A percentile compares a stretch with the other conserved stretches of the same genome.
phyloP scores from a whole-genome alignment of 2,329 filamentous ascomycete genomes.

The Pseudogymnoascus sp. region DNA sequence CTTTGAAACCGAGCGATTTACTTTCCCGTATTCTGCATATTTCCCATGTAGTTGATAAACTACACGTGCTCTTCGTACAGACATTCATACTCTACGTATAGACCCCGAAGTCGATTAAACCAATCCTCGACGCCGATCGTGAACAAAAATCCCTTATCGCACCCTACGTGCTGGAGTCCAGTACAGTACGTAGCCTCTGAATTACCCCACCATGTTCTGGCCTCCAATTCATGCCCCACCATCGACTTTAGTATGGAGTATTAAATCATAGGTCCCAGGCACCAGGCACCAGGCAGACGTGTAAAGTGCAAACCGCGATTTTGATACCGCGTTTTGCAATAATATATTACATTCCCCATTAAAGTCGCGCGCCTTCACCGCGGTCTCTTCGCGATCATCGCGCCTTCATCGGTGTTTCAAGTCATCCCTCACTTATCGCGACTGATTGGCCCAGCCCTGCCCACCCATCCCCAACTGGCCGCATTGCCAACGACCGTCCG shows the following conservation, averaged over 20 bases:
- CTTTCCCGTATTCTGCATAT: background rate
- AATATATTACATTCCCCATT: background rate
- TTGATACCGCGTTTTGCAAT: background rate
- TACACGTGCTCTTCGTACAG: background rate
- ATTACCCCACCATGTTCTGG: background rate
- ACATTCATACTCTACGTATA: background rate
- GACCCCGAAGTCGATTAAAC: background rate
- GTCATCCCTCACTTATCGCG: background rate
- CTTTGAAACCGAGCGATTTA: background rate
- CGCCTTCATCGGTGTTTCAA: constrained; percentile 1
- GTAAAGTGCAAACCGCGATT: background rate
- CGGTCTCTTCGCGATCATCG: background rate
- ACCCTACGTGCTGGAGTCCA: background rate
- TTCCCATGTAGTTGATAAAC: no score
- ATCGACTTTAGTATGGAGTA: background rate
- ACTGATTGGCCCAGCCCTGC: constrained; percentile 5
- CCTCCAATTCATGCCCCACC: background rate
- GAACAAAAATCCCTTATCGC: background rate
- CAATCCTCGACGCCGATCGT: background rate
- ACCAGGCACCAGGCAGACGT: background rate
- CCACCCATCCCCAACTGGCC: constrained; percentile 1
- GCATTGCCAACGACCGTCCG: background rate
- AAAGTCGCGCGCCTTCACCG: background rate
- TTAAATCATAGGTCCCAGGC: background rate
- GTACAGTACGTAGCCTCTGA: no score